Evolutionary conservation across 495 filamentous ascomycete genomes (phyloP), one percentile per base, ranked within the genome.

Genomic region (Trypethelium eluteriae): DNA sequence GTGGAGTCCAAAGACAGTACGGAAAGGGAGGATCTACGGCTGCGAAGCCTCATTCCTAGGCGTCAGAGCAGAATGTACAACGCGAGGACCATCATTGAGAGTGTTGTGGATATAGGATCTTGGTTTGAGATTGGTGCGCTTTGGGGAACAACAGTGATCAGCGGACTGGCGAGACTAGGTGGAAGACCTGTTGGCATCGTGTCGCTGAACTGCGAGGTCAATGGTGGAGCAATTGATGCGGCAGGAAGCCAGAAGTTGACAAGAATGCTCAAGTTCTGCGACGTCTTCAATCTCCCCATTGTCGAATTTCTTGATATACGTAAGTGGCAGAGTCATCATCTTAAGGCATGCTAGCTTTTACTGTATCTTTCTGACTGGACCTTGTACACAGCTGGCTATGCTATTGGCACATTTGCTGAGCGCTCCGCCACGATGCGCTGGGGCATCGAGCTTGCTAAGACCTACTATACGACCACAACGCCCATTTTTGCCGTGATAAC

Each of bases 81-180:
- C 67, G 75, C 82, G 0, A 74, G 82, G 2, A 81, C 78, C 10
- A 82, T 87, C 68, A 84, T 88, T 63, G 76, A 70, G 1, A 81
- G 79, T 2, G 80, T 88, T 12, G 81, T 85, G 6, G 85, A 87
- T 70, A 64, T 66, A 2, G 78, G 68, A 39, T 84, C 81, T 0
- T 88, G 81, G 77, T 88, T 88, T 69, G 85, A 87, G 69, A 87
- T 87, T 62, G 85, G 85, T 6, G 70, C 80, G 0, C 76, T 85
- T 3, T 88, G 85, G 85, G 85, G 85, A 4, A 81, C 80, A 2
- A 85, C 84, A 2, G 81, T 83, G 0, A 87, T 88, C 61, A 77
- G 80, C 7, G 85, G 85, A 0, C 75, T 88, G 9, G 85, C 84
- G 7, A 75, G 84, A 16, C 74, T 88, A 16, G 78, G 74, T 56